Conservation (phyloP, 2,329 filamentous ascomycete species). For the Chaetomiaceae sp. region DNA sequence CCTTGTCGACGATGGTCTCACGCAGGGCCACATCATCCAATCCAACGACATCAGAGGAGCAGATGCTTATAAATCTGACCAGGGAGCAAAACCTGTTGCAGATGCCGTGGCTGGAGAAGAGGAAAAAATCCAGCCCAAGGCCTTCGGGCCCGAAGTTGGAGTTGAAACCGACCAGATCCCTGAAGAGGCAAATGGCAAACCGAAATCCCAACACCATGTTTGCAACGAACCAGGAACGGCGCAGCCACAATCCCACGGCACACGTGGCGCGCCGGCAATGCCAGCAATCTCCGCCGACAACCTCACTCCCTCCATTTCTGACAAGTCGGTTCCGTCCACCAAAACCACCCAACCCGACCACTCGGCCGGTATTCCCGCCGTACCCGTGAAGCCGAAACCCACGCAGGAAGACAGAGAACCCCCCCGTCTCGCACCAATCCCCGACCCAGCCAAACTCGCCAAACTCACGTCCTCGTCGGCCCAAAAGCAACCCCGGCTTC, state of each 20-base stretch:
- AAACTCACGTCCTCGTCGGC: background rate
- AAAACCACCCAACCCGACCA: background rate
- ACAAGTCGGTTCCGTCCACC: background rate
- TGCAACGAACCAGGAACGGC: conserved; percentile 6
- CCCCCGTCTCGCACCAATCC: background rate
- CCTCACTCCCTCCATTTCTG: background rate
- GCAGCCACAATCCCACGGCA: background rate
- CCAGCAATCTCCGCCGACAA: conserved; percentile 9
- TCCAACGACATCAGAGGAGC: background rate
- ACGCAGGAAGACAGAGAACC: background rate
- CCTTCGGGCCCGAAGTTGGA: background rate
- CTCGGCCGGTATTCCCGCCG: background rate
- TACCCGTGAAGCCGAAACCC: background rate
- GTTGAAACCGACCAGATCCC: background rate
- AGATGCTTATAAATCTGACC: background rate
- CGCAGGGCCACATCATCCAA: background rate
- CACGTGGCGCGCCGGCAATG: conserved; percentile 9
- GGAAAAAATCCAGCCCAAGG: background rate
- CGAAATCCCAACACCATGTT: background rate
- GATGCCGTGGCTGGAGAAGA: background rate
- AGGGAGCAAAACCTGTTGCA: background rate
- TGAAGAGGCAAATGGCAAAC: background rate
- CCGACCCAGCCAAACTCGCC: conserved; percentile 1
- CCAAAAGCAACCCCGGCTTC: background rate
- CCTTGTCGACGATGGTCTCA: background rate